A percentile compares a stretch with the other conserved stretches of the same genome.
Conservation (phyloP, 2,329 filamentous ascomycete species). For the Teratosphaeria nubilosa region DNA sequence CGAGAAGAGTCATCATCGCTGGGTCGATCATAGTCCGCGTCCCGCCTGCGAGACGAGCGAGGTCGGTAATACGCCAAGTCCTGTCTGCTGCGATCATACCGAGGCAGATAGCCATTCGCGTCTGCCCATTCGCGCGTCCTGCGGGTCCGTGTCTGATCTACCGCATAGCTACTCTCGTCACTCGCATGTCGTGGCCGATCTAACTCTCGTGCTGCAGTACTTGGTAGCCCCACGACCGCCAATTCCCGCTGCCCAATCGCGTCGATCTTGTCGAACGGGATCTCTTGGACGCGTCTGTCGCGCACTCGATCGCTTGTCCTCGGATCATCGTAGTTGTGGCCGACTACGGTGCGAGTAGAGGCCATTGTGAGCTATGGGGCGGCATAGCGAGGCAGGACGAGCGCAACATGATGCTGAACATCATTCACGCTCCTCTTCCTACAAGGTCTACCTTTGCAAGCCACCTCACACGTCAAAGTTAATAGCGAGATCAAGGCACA, state of each 20-base stretch:
- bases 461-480: background rate
- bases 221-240: slow-evolving; percentile 2
- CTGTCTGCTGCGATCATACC: background rate
- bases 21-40: slow-evolving; percentile 1
- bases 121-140: background rate
- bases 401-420: background rate
- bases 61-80: background rate
- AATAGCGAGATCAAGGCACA: background rate
- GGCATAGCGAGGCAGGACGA: background rate
- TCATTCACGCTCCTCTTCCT: background rate
- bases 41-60: background rate
- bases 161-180: background rate
- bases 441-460: background rate
- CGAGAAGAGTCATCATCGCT: slow-evolving; percentile 3
- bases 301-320: slow-evolving; percentile 1
- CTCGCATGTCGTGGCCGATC: background rate
- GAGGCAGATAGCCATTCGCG: background rate
- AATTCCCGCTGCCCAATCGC: slow-evolving; percentile 6
- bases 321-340: slow-evolving; percentile 7
- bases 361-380: background rate
- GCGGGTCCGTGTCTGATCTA: background rate
- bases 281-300: slow-evolving; percentile 7
- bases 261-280: slow-evolving; percentile 8
- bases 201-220: background rate
- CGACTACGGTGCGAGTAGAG: slow-evolving; percentile 1